These are phyloP conservation scores for Sporothrix pallida DNA, from an alignment of 2,329 filamentous ascomycete species.

Conservation along the genomic window DNA sequence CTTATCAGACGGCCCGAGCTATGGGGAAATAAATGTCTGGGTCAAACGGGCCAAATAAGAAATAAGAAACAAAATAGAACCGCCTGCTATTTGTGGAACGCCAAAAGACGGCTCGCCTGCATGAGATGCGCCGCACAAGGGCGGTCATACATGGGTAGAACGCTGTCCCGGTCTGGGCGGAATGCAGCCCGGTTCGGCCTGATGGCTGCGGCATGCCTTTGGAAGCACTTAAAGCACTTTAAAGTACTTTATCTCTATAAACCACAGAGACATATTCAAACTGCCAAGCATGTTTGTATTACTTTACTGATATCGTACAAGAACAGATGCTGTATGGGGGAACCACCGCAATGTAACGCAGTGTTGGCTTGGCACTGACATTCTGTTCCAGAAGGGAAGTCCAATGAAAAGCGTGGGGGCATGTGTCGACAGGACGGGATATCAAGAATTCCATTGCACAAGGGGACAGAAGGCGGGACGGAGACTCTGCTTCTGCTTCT, in stretches of 20 bases:
- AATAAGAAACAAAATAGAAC: not conserved
- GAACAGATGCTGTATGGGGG: not conserved
- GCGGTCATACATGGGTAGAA: not conserved
- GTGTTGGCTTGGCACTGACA: constrained; percentile 23
- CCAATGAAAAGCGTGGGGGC: constrained; percentile 4
- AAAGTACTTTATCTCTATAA: not conserved
- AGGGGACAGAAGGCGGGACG: not conserved
- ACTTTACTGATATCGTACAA: not conserved
- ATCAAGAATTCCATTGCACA: constrained; percentile 12
- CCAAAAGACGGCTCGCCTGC: not conserved
- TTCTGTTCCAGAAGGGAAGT: constrained; percentile 5
- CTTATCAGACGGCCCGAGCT: constrained; percentile 8
- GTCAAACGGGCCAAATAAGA: too few relatives aligned
- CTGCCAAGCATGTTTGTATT: constrained; percentile 1
- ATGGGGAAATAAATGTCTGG: not conserved
- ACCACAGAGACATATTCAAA: not conserved
- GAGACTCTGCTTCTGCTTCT: not conserved
- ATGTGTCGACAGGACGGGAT: not conserved
- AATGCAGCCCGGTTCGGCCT: not conserved
- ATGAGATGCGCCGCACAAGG: not conserved
- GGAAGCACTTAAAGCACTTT: not conserved
- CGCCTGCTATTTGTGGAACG: constrained; percentile 25
- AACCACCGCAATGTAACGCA: constrained; percentile 24
- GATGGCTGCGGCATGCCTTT: constrained; percentile 3
- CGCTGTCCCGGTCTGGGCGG: not conserved